Percentiles rank a stretch among this genome's conserved stretches.
phyloP scores from a whole-genome alignment of 108 stramenopile species.

The Nitzschia palea region DNA sequence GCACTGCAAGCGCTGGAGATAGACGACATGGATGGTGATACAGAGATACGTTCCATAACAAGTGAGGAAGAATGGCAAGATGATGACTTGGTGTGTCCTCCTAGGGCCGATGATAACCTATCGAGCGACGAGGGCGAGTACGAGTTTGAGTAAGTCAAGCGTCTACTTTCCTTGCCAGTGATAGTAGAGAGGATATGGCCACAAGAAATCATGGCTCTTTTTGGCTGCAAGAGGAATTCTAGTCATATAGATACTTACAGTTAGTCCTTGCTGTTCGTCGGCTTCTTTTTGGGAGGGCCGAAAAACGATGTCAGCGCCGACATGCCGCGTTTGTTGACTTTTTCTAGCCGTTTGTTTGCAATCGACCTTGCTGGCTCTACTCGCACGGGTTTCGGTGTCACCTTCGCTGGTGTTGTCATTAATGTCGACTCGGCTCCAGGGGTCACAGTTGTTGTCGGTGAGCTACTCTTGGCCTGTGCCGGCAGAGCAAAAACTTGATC shows the following conservation, averaged over 20 bases:
- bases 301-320: conserved; percentile 68
- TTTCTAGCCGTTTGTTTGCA: conserved; percentile 63
- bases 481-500: background rate
- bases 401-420: background rate
- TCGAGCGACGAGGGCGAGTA: conserved; percentile 2
- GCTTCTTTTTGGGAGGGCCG: conserved; percentile 35
- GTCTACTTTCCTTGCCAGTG: too few relatives aligned
- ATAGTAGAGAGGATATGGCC: too few relatives aligned
- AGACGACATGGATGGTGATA: too few relatives aligned
- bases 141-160: conserved; percentile 1
- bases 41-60: background rate
- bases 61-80: background rate
- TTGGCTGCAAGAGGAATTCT: too few relatives aligned
- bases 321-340: conserved; percentile 81
- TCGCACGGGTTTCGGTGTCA: conserved; percentile 13
- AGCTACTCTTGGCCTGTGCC: background rate
- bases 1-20: too few relatives aligned
- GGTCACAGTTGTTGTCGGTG: background rate
- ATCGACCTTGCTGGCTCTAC: conserved; percentile 40
- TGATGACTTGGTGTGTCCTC: background rate
- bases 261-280: conserved; percentile 6
- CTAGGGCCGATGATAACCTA: background rate
- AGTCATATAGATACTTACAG: too few relatives aligned
- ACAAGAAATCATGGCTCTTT: too few relatives aligned
- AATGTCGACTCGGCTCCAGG: background rate